A percentile compares a stretch with the other conserved stretches of the same genome.
Evolutionary conservation across 495 filamentous ascomycete genomes (phyloP).

Genomic region (Pyrenula massariospora): DNA sequence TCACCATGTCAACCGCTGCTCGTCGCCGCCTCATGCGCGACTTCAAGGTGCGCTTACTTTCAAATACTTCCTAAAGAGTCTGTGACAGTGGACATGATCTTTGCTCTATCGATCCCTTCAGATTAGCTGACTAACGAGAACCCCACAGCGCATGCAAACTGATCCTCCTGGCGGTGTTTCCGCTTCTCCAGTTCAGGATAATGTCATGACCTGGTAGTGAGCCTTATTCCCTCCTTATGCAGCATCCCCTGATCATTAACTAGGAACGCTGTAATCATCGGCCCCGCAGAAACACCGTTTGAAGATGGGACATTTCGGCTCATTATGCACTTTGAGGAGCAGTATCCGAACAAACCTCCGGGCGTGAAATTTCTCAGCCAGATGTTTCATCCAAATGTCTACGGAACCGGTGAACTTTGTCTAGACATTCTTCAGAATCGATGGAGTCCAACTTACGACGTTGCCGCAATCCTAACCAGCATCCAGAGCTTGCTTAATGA

Average conservation of each 20-base stretch:
- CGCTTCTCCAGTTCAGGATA: constrained; percentile 91
- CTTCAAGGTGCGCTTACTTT: constrained; percentile 69
- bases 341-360: constrained; percentile 96
- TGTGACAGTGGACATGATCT: too few relatives aligned
- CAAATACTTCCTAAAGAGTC: too few relatives aligned
- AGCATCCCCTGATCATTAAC: background rate
- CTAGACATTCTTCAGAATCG: constrained; percentile 95
- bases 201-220: constrained; percentile 96
- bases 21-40: constrained; percentile 94
- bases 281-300: constrained; percentile 93
- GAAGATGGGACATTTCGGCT: constrained; percentile 96
- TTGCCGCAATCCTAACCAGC: constrained; percentile 91
- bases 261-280: constrained; percentile 99
- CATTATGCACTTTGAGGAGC: constrained; percentile 98
- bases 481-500: constrained; percentile 98
- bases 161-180: constrained; percentile 96
- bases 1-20: constrained; percentile 78
- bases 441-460: constrained; percentile 98
- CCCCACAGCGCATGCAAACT: constrained; percentile 93
- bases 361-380: constrained; percentile 96
- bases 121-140: too few relatives aligned
- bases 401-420: constrained; percentile 91
- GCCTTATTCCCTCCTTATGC: constrained; percentile 2
- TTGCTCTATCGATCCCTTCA: too few relatives aligned
- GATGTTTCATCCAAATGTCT: constrained; percentile 99